Percentiles rank a stretch among this genome's conserved stretches.
These are phyloP conservation scores for Diplotaxis tenuifolia DNA, from an alignment of 345 rosid genomes.

Conservation along the genomic window DNA sequence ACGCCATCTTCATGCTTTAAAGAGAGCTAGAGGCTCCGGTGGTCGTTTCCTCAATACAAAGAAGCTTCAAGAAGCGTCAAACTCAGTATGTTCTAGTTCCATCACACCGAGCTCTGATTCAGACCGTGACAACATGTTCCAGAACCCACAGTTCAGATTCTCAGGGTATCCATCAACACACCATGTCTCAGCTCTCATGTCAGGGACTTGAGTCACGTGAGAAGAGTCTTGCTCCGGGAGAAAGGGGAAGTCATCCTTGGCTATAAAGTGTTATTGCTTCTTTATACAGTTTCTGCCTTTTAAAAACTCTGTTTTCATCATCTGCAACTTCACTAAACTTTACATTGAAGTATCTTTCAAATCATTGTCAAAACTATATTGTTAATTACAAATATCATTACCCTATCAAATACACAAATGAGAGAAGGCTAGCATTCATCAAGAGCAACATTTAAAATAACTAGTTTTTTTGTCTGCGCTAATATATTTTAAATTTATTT, in stretches of 20 bases:
- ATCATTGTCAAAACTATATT: not conserved
- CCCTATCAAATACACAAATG: not conserved
- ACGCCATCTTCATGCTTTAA: constrained; percentile 78
- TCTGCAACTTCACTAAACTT: not conserved
- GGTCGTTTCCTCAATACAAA: constrained; percentile 77
- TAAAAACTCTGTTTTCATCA: constrained; percentile 11
- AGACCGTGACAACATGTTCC: constrained; percentile 35
- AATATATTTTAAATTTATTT: no score
- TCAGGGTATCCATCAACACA: constrained; percentile 32
- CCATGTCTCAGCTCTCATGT: constrained; percentile 40
- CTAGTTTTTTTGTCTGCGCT: no score
- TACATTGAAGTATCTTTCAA: not conserved
- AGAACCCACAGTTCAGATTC: constrained; percentile 27
- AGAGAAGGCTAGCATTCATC: not conserved
- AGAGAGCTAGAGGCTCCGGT: constrained; percentile 78
- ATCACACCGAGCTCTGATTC: constrained; percentile 1
- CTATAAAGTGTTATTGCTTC: constrained; percentile 37
- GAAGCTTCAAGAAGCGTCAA: constrained; percentile 48
- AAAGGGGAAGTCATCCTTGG: constrained; percentile 93
- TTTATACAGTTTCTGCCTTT: constrained; percentile 13
- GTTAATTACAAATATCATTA: not conserved
- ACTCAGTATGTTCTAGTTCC: constrained; percentile 11
- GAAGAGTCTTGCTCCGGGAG: not conserved
- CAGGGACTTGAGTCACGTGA: constrained; percentile 30
- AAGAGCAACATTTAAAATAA: no score